Conservation (phyloP, 768 basidiomycete species). For the Podaxis mareebaensis region DNA sequence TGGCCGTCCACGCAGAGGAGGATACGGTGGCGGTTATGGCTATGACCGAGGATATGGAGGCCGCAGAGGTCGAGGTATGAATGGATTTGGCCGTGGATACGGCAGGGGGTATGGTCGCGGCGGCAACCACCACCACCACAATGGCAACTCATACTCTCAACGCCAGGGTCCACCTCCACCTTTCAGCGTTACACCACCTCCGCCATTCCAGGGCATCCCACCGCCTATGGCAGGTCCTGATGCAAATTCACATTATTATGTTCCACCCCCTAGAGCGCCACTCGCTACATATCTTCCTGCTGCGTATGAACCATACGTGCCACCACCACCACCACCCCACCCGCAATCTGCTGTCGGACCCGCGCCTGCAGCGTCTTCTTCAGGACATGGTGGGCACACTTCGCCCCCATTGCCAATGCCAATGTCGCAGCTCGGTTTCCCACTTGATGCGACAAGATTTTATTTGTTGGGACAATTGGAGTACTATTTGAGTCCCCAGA, state of each 20-base stretch:
- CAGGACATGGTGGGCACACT: neutral
- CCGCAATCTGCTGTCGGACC: slow-evolving; percentile 16
- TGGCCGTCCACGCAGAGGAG: slow-evolving; percentile 15
- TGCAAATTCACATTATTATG: slow-evolving; percentile 12
- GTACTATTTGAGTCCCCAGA: slow-evolving; percentile 90
- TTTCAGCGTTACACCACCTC: slow-evolving; percentile 30
- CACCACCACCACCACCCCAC: slow-evolving; percentile 27
- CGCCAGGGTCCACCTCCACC: slow-evolving; percentile 31
- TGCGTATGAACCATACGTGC: slow-evolving; percentile 17
- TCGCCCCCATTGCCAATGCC: slow-evolving; percentile 47
- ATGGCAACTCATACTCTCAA: slow-evolving; percentile 19
- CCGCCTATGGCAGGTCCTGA: slow-evolving; percentile 10
- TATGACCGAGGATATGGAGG: slow-evolving; percentile 31
- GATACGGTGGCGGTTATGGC: slow-evolving; percentile 30
- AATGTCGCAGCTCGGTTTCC: slow-evolving; percentile 46
- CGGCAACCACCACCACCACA: slow-evolving; percentile 26
- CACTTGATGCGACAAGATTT: slow-evolving; percentile 65
- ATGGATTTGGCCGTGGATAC: slow-evolving; percentile 39
- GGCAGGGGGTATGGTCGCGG: slow-evolving; percentile 35
- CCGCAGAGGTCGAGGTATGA: slow-evolving; percentile 27
- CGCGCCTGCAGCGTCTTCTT: slow-evolving; percentile 7
- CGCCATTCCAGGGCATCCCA: slow-evolving; percentile 23
- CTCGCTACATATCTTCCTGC: slow-evolving; percentile 17
- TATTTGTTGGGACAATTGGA: slow-evolving; percentile 83
- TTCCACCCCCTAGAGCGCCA: slow-evolving; percentile 10